These are phyloP conservation scores for Glomus cerebriforme DNA, from an alignment of 192 early-diverging fungal species.

Conservation along the genomic window DNA sequence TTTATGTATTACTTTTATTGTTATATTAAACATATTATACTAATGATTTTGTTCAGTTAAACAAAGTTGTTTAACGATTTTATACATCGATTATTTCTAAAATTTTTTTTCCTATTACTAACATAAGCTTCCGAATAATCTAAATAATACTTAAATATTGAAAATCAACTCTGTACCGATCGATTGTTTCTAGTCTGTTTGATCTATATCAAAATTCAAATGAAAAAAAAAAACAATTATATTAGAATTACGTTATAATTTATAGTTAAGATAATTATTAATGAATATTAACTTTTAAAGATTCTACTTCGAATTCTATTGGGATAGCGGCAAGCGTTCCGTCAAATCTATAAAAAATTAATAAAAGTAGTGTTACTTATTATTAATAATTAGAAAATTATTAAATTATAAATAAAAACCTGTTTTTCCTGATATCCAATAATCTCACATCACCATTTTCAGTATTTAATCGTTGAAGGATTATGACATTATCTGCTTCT, in stretches of 20 bases:
- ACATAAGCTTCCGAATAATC: too few species aligned
- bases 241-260: background rate
- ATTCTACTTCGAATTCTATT: conserved; percentile 37
- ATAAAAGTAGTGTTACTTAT: background rate
- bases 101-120: too few species aligned
- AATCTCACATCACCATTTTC: conserved; percentile 43
- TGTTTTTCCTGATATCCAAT: conserved; percentile 69
- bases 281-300: conserved; percentile 32
- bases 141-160: too few species aligned
- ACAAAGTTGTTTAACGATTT: too few species aligned
- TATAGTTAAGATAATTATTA: background rate
- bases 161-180: background rate
- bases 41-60: too few species aligned
- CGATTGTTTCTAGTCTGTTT: background rate
- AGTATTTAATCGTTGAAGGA: conserved; percentile 53
- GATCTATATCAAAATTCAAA: background rate
- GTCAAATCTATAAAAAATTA: conserved; percentile 52
- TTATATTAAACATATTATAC: background rate
- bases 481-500: conserved; percentile 76
- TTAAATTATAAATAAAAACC: conserved; percentile 26
- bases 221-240: too few species aligned
- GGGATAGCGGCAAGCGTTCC: conserved; percentile 64
- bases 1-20: background rate
- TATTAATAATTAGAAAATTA: background rate
- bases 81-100: too few species aligned